Percentiles rank a stretch among this genome's conserved stretches.
phyloP scores from a whole-genome alignment of 2,329 filamentous ascomycete species.

The Sarocladium oryzae region DNA sequence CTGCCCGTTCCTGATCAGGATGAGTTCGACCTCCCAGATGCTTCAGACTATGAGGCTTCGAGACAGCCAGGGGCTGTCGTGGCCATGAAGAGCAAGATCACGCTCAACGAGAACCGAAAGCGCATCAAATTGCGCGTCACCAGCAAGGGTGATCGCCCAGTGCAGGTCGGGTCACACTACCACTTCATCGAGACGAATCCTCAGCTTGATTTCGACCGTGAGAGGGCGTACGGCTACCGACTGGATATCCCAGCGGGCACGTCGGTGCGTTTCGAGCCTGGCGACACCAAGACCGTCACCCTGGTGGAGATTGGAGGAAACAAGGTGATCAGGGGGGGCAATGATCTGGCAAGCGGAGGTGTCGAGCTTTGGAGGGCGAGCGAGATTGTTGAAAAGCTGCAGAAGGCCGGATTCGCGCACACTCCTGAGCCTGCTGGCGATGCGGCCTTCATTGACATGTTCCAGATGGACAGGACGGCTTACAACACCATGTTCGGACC shows the following conservation, averaged over 20 bases:
- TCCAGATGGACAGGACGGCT: slow-evolving; percentile 67
- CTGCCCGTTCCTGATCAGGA: slow-evolving; percentile 66
- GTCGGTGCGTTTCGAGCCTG: slow-evolving; percentile 88
- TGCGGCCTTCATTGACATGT: slow-evolving; percentile 47
- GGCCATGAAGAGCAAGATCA: slow-evolving; percentile 54
- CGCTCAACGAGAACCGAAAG: slow-evolving; percentile 60
- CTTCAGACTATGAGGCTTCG: slow-evolving; percentile 58
- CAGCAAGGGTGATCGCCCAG: slow-evolving; percentile 81
- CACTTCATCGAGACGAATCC: slow-evolving; percentile 96
- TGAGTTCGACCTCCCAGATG: slow-evolving; percentile 58
- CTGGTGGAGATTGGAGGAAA: slow-evolving; percentile 83
- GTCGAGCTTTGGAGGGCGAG: slow-evolving; percentile 59
- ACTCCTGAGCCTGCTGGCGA: slow-evolving; percentile 55
- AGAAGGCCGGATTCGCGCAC: slow-evolving; percentile 73
- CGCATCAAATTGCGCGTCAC: slow-evolving; percentile 71
- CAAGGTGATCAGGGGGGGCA: slow-evolving; percentile 77
- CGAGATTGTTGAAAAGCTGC: slow-evolving; percentile 61
- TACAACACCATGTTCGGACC: slow-evolving; percentile 91
- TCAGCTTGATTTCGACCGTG: slow-evolving; percentile 79
- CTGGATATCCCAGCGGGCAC: slow-evolving; percentile 89
- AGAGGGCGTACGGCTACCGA: slow-evolving; percentile 73
- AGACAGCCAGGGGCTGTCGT: slow-evolving; percentile 77
- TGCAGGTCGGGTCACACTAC: slow-evolving; percentile 92
- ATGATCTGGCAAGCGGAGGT: slow-evolving; percentile 65
- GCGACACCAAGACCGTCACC: slow-evolving; percentile 83